Evolutionary conservation across 192 early-diverging fungal genomes (phyloP).

Genomic region (Paraglomus occultum): DNA sequence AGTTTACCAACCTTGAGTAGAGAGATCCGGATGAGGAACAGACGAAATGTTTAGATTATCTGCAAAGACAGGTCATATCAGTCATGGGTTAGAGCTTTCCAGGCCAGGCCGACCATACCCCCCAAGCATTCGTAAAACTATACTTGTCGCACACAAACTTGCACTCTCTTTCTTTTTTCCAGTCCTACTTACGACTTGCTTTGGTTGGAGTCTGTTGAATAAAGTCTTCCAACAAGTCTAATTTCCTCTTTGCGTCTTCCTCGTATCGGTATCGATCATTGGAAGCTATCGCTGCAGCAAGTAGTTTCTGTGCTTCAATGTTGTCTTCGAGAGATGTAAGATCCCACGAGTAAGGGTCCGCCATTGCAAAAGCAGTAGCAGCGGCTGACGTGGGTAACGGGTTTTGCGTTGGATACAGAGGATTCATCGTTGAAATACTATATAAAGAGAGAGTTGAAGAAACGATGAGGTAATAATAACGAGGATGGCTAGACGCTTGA

Average conservation of each 20-base stretch:
- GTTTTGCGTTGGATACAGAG: neutral
- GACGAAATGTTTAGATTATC: constrained; percentile 29
- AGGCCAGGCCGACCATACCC: too few relatives aligned
- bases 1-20: constrained; percentile 5
- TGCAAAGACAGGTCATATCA: neutral
- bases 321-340: constrained; percentile 35
- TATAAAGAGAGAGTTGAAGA: too few relatives aligned
- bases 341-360: constrained; percentile 9
- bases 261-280: constrained; percentile 45
- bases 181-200: constrained; percentile 26
- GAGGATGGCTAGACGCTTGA: too few relatives aligned
- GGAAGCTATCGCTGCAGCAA: constrained; percentile 43
- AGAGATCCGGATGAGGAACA: constrained; percentile 26
- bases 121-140: too few relatives aligned
- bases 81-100: too few relatives aligned
- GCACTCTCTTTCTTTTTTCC: neutral
- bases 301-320: constrained; percentile 43
- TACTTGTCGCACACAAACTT: too few relatives aligned
- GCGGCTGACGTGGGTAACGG: neutral
- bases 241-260: constrained; percentile 43
- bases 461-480: too few relatives aligned
- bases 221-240: constrained; percentile 30
- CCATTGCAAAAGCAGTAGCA: neutral
- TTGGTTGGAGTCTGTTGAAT: constrained; percentile 25
- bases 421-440: neutral